These are phyloP conservation scores for Penicillium sp. DNA, from an alignment of 2,329 filamentous ascomycete genomes.

Conservation along the genomic window DNA sequence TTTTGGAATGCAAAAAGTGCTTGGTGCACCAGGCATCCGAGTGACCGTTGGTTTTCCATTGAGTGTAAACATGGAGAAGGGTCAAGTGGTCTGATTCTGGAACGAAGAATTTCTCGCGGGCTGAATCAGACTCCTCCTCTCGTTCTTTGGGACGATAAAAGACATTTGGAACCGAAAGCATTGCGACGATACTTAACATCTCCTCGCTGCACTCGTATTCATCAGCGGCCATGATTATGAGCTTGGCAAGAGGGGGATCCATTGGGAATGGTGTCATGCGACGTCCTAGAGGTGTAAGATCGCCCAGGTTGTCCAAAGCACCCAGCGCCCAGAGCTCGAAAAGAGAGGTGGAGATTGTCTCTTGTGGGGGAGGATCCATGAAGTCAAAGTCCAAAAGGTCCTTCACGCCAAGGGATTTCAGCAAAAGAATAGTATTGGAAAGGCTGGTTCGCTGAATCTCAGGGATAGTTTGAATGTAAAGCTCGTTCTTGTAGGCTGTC, in stretches of 20 bases:
- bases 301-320: slow-evolving; percentile 88
- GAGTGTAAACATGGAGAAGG: slow-evolving; percentile 89
- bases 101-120: slow-evolving; percentile 97
- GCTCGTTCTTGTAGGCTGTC: slow-evolving; percentile 89
- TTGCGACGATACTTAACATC: slow-evolving; percentile 96
- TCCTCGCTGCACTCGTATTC: slow-evolving; percentile 94
- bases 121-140: slow-evolving; percentile 92
- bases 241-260: slow-evolving; percentile 92
- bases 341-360: slow-evolving; percentile 93
- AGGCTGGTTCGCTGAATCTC: slow-evolving; percentile 97
- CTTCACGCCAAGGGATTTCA: slow-evolving; percentile 92
- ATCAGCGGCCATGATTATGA: slow-evolving; percentile 85
- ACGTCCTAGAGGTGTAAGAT: slow-evolving; percentile 79
- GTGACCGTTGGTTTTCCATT: slow-evolving; percentile 89
- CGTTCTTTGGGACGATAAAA: slow-evolving; percentile 97
- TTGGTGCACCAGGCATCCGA: slow-evolving; percentile 89
- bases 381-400: slow-evolving; percentile 97
- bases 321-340: slow-evolving; percentile 97
- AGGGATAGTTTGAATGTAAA: slow-evolving; percentile 95
- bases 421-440: slow-evolving; percentile 86
- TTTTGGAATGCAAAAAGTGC: slow-evolving; percentile 95
- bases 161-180: slow-evolving; percentile 94
- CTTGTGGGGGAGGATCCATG: slow-evolving; percentile 97
- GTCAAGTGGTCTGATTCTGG: slow-evolving; percentile 96
- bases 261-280: slow-evolving; percentile 98